Conservation (phyloP, 352 stramenopile species). For the Albugo candida region DNA sequence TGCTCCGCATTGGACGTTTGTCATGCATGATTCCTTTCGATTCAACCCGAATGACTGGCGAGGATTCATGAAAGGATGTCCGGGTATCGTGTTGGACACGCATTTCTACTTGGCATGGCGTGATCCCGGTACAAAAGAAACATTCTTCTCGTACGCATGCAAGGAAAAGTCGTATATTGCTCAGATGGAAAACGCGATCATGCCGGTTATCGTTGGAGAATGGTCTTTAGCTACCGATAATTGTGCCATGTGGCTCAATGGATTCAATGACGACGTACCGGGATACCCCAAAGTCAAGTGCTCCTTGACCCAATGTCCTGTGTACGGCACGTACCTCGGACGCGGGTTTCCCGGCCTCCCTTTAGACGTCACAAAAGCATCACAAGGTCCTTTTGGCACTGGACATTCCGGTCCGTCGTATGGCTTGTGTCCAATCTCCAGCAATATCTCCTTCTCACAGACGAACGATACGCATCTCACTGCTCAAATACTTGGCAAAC, state of each 20-base stretch:
- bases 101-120: slow-evolving; percentile 90
- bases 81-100: slow-evolving; percentile 87
- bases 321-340: slow-evolving; percentile 77
- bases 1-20: slow-evolving; percentile 89
- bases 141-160: slow-evolving; percentile 83
- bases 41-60: slow-evolving; percentile 61
- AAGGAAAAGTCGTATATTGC: slow-evolving; percentile 73
- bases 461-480: slow-evolving; percentile 65
- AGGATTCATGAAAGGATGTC: slow-evolving; percentile 62
- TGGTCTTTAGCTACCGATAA: slow-evolving; percentile 82
- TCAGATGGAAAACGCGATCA: slow-evolving; percentile 82
- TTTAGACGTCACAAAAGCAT: slow-evolving; percentile 63
- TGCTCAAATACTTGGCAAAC: slow-evolving; percentile 73
- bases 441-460: slow-evolving; percentile 65
- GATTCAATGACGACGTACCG: slow-evolving; percentile 80
- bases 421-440: slow-evolving; percentile 70
- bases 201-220: slow-evolving; percentile 89
- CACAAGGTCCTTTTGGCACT: slow-evolving; percentile 66
- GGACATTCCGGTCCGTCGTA: slow-evolving; percentile 74
- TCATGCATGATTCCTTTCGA: slow-evolving; percentile 92
- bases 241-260: slow-evolving; percentile 71
- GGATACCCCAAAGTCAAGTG: slow-evolving; percentile 84
- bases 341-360: slow-evolving; percentile 76
- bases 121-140: slow-evolving; percentile 29
- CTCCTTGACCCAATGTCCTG: slow-evolving; percentile 65